A percentile compares a stretch with the other conserved stretches of the same genome.
Conservation (phyloP, 495 filamentous ascomycete species). For the Penicillium crystallinum region DNA sequence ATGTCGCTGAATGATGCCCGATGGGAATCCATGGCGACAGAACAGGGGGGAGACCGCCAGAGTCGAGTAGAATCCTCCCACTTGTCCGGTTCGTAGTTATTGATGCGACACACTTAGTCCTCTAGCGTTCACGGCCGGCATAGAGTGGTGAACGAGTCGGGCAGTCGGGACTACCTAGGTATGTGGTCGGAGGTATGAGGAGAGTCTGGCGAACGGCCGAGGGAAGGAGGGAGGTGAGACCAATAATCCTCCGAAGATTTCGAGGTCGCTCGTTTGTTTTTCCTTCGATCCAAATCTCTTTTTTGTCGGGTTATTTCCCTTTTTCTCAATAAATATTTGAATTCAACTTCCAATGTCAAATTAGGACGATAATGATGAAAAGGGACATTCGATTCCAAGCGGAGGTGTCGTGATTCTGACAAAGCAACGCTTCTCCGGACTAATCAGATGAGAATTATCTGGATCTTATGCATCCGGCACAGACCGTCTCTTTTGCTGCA, state of each 20-base stretch:
- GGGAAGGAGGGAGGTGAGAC: conserved; percentile 12
- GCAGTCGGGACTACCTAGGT: neutral
- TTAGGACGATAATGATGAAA: conserved; percentile 5
- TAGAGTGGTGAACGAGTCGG: neutral
- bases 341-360: conserved; percentile 1
- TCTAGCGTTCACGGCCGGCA: neutral
- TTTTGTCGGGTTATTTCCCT: neutral
- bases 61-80: neutral
- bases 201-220: conserved; percentile 13
- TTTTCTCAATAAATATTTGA: neutral
- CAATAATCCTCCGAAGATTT: neutral
- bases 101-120: neutral
- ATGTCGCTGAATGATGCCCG: conserved; percentile 28
- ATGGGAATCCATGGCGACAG: conserved; percentile 26
- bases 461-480: conserved; percentile 2
- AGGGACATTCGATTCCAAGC: conserved; percentile 22
- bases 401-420: conserved; percentile 31
- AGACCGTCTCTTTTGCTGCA: neutral
- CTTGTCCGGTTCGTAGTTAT: neutral
- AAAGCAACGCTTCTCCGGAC: conserved; percentile 27
- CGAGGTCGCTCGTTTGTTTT: neutral
- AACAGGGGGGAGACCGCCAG: conserved; percentile 5
- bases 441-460: conserved; percentile 6
- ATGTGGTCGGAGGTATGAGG: conserved; percentile 1
- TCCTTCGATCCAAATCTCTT: neutral